A percentile compares a stretch with the other conserved stretches of the same genome.
phyloP scores from a whole-genome alignment of 306 rosid species.

The Canavalia ensiformis region DNA sequence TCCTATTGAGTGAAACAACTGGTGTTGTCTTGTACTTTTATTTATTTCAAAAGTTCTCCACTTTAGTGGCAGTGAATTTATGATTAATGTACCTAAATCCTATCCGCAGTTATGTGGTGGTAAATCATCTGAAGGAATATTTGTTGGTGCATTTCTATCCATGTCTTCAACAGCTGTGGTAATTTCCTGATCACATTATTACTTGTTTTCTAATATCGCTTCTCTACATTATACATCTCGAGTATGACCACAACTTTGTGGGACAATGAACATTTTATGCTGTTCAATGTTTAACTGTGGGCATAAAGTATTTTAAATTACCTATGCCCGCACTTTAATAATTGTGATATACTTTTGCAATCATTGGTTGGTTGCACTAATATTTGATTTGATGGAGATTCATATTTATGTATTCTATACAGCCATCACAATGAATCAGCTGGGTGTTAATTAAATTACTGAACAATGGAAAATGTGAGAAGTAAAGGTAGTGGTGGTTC shows the following conservation, averaged over 20 bases:
- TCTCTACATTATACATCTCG: constrained; percentile 29
- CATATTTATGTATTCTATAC: constrained; percentile 33
- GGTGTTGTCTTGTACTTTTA: constrained; percentile 13
- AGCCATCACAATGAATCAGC: constrained; percentile 21
- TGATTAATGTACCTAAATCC: constrained; percentile 53
- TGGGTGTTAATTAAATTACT: constrained; percentile 31
- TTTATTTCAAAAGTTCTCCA: constrained; percentile 11
- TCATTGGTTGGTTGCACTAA: constrained; percentile 29
- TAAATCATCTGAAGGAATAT: constrained; percentile 92
- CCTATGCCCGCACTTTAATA: constrained; percentile 23
- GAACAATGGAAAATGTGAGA: constrained; percentile 35
- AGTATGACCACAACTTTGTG: constrained; percentile 30
- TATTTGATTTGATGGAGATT: constrained; percentile 37
- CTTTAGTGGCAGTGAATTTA: constrained; percentile 44
- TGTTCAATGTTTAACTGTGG: constrained; percentile 26
- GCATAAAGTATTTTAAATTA: constrained; percentile 31
- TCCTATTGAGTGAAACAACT: constrained; percentile 36
- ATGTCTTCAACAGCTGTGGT: constrained; percentile 99
- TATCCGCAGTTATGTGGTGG: constrained; percentile 96
- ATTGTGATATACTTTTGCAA: constrained; percentile 27
- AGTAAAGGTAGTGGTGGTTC: constrained; percentile 21
- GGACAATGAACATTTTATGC: neutral
- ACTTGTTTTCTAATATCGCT: constrained; percentile 30
- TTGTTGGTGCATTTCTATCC: constrained; percentile 86
- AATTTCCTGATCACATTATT: constrained; percentile 45